Conservation (phyloP, 1,139 yeast species). For the Taphrina populina region DNA sequence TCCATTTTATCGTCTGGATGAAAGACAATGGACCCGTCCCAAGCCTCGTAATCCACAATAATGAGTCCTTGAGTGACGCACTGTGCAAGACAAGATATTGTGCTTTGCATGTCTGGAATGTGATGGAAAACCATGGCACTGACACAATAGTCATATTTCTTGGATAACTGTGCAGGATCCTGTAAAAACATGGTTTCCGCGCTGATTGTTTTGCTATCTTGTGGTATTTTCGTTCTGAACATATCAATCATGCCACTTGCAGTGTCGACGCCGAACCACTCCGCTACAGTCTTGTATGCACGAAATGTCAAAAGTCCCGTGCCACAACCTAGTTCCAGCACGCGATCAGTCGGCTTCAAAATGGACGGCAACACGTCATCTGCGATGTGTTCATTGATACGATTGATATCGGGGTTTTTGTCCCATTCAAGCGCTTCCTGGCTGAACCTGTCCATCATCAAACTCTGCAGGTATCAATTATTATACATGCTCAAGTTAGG, state of each 20-base stretch:
- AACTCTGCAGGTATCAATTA: neutral
- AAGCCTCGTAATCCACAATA: constrained; percentile 3
- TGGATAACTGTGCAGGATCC: neutral
- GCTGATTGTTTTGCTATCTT: neutral
- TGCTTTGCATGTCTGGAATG: constrained; percentile 13
- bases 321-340: constrained; percentile 21
- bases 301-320: constrained; percentile 10
- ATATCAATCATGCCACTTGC: constrained; percentile 11
- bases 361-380: constrained; percentile 1
- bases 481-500: neutral
- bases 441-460: constrained; percentile 10
- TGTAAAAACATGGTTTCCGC: neutral
- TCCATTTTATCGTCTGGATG: constrained; percentile 14
- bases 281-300: neutral
- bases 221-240: neutral
- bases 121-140: constrained; percentile 23
- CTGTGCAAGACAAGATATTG: neutral
- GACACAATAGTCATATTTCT: neutral
- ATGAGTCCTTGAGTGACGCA: constrained; percentile 7
- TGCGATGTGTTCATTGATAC: constrained; percentile 9
- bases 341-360: neutral
- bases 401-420: constrained; percentile 13
- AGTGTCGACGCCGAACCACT: constrained; percentile 16
- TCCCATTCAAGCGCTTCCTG: constrained; percentile 10
- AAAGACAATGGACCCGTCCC: constrained; percentile 17